phyloP scores from a whole-genome alignment of 148 eudicot species.

The Mesembryanthemum crystallinum region DNA sequence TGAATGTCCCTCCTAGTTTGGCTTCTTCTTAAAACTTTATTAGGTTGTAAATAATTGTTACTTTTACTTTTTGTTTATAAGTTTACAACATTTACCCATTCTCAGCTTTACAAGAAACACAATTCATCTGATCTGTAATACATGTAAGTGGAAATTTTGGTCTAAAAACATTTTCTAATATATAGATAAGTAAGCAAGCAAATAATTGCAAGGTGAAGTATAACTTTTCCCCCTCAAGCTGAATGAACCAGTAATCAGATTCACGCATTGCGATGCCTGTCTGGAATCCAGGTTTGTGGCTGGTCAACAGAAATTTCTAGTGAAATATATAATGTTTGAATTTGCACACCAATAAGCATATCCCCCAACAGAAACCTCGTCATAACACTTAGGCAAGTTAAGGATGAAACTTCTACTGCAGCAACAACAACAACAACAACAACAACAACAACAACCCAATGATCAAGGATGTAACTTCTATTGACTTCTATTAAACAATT shows the following conservation, averaged over 20 bases:
- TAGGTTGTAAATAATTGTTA: too few relatives aligned
- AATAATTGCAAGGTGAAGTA: neutral
- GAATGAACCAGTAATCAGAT: neutral
- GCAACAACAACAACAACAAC: too few relatives aligned
- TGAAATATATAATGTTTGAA: neutral
- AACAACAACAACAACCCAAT: too few relatives aligned
- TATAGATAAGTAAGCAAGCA: neutral
- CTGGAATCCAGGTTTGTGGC: neutral
- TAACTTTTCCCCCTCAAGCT: neutral
- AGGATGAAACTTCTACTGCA: neutral
- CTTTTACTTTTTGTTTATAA: too few relatives aligned
- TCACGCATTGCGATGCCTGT: neutral
- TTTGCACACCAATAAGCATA: neutral
- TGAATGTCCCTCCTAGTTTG: neutral
- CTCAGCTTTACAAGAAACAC: too few relatives aligned
- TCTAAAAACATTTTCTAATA: neutral
- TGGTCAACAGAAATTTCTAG: neutral
- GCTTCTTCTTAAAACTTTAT: neutral
- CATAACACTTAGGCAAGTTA: neutral
- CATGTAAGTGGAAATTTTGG: neutral
- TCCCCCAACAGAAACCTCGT: neutral
- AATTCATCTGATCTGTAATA: neutral
- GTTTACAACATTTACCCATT: too few relatives aligned
- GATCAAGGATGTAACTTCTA: neutral
- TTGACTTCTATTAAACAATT: neutral